Percentiles rank a stretch among this genome's conserved stretches.
These are phyloP conservation scores for Fusarium penzigii DNA, from an alignment of 2,329 filamentous ascomycete genomes.

Conservation along the genomic window DNA sequence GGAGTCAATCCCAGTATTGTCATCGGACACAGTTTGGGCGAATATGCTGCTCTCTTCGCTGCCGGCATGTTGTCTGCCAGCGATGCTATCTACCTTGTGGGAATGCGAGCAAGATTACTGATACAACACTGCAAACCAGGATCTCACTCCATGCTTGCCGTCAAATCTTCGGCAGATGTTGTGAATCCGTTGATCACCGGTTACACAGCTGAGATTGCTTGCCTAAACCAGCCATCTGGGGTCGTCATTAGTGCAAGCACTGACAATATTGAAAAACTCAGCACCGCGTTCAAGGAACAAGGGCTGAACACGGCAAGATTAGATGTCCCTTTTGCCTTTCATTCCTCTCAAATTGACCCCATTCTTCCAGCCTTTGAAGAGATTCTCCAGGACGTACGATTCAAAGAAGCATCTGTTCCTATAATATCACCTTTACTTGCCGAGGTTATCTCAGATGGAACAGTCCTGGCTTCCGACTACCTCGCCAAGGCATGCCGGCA, in stretches of 20 bases:
- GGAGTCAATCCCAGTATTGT: conserved; percentile 42
- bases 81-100: conserved; percentile 64
- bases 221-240: conserved; percentile 74
- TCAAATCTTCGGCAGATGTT: conserved; percentile 8
- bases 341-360: conserved; percentile 54
- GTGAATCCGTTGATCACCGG: conserved; percentile 22
- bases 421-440: conserved; percentile 68
- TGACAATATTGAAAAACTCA: conserved; percentile 45
- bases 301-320: conserved; percentile 48
- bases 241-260: conserved; percentile 65
- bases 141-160: conserved; percentile 29
- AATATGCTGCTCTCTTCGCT: conserved; percentile 63
- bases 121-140: conserved; percentile 51
- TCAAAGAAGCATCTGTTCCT: conserved; percentile 47
- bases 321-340: conserved; percentile 55
- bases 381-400: conserved; percentile 41
- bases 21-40: conserved; percentile 56
- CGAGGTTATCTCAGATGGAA: conserved; percentile 51
- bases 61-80: conserved; percentile 59
- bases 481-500: conserved; percentile 62
- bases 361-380: conserved; percentile 60
- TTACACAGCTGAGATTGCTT: conserved; percentile 58
- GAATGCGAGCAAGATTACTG: conserved; percentile 56
- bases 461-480: conserved; percentile 55
- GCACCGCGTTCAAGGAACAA: conserved; percentile 31